Percentiles rank a stretch among this genome's conserved stretches.
Evolutionary conservation across 2,329 filamentous ascomycete genomes (phyloP).

Genomic region (Colletotrichum magnum): DNA sequence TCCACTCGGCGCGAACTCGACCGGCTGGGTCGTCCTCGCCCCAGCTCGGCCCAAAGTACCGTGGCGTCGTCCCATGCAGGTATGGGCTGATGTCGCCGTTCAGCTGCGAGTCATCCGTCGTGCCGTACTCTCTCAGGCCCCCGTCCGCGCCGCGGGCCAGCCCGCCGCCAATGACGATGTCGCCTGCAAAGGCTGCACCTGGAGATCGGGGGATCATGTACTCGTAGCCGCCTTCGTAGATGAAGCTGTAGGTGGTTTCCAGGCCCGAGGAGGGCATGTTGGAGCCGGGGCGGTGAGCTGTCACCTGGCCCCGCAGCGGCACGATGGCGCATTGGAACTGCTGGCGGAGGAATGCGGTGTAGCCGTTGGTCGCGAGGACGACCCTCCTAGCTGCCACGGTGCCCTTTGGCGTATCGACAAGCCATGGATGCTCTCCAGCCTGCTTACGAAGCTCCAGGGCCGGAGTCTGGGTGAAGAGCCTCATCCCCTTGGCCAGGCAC

Average conservation of each 20-base stretch:
- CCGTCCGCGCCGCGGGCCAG: conserved; percentile 56
- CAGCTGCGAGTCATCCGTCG: conserved; percentile 67
- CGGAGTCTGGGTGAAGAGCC: conserved; percentile 35
- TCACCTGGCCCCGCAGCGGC: conserved; percentile 43
- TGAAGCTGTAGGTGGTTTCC: conserved; percentile 71
- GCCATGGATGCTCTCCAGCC: conserved; percentile 14
- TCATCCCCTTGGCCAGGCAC: conserved; percentile 32
- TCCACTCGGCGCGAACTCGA: conserved; percentile 63
- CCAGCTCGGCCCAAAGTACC: conserved; percentile 69
- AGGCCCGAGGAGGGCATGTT: conserved; percentile 54
- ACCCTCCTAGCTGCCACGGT: conserved; percentile 41
- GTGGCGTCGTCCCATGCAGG: conserved; percentile 56
- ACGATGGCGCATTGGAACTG: conserved; percentile 43
- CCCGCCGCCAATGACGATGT: conserved; percentile 75
- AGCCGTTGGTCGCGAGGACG: conserved; percentile 49
- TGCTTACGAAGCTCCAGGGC: conserved; percentile 11
- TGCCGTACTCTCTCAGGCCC: conserved; percentile 66
- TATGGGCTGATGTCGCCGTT: conserved; percentile 67
- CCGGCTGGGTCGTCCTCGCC: conserved; percentile 58
- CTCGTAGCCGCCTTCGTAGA: conserved; percentile 73
- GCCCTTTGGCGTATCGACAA: conserved; percentile 43
- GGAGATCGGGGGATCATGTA: conserved; percentile 74
- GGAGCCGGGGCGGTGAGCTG: conserved; percentile 50
- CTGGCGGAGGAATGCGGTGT: conserved; percentile 44
- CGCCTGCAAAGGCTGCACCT: conserved; percentile 59